Base-by-base conservation (phyloP, 106 monocot species). In the Allium sativum region DNA sequence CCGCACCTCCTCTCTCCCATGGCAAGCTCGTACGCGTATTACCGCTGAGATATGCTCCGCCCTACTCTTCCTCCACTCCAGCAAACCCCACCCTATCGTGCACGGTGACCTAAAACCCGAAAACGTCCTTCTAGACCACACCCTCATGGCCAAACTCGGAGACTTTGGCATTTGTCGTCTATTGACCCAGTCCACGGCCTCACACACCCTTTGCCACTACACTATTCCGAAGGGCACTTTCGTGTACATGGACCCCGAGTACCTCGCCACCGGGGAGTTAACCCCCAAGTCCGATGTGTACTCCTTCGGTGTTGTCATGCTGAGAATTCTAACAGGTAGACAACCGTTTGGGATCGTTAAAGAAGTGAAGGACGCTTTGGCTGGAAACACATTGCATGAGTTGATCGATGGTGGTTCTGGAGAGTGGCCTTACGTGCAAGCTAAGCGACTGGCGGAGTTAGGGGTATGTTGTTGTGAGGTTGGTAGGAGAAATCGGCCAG, bases 321-420 rank as follows among this genome's bases (percentile, higher is more conserved):
- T 84, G 13, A 62, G 66, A 1, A 71, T 84, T 6, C 56, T 84
- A 57, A 79, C 84, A 3, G 84, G 84, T 18, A 84, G 55, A 31
- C 62, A 65, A 48, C 52, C 84, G 8, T 21, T 73, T n/a, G 73
- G 73, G 14, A 76, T 84, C 22, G 70, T 62, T 6, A 70, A 63
- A 44, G 66, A 66, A 52, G 79, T 84, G 19, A 60, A 79, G 70
- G 58, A 76, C 17, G 79, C 76, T 8, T 19, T 84, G 53, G 76
- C 70, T 11, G 50, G 69, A 1, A 62, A 48, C 10, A 8, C 21
- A 3, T 53, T 84, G 52, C 52, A 73, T 53, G 54, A 21, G 5
- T 65, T 84, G 16, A 50, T 84, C n/a, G 84, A 84, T 73, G 41
- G 51, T 10, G 61, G 76, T n/a, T 76, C 84, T 20, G 79, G 79